Base-by-base conservation (phyloP, 257 asterid genomes). In the Cynanchum wilfordii region DNA sequence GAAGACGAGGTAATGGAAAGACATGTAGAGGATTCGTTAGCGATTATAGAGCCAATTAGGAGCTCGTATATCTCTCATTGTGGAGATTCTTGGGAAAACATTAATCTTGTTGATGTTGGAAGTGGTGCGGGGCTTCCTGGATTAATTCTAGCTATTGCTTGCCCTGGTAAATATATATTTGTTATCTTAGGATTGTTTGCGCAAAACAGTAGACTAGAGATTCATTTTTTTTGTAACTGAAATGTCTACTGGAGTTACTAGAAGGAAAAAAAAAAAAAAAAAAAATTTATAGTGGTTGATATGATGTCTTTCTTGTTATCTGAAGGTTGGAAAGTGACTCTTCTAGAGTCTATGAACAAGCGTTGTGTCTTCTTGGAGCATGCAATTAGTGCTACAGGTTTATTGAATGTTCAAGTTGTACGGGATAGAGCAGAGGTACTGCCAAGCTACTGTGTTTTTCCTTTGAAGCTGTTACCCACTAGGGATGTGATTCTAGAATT, bases 101-200 rank as follows among this genome's bases (percentile, higher is more conserved):
- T 94, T 84, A 83, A 82, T 36, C 85, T 91, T 72, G 84, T 94
- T 56, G 99, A 94, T 83, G 97, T 94, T 64, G 99, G 99, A 68
- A 91, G 90, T 50, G 99, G 99, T 16, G 96, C 97, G 2, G 97
- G 99, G 72, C 97, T 94, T 75, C 97, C 99, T 47, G 97, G 99
- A 69, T 15, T 94, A 45, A 78, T 94, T 75, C 86, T 94, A 69
- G 97, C 99, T 42, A 88, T 89, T 76, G 97, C 97, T 7, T 87
- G 86, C 74, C 98, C 97, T 4, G 86, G 99, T 94, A 84, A 65
- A 45, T 17, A 27, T 1, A 17, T 59, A 7, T 42, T 0, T 22
- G 12, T 25, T 42, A 42, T 74, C 45, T 45, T 58, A 19, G 49
- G 25, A 47, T 56, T 73, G 77, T 45, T 50, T 73, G 36, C 30